Evolutionary conservation across 1,284 basidiomycete species (phyloP).

Genomic region (Puccinia novopanici): DNA sequence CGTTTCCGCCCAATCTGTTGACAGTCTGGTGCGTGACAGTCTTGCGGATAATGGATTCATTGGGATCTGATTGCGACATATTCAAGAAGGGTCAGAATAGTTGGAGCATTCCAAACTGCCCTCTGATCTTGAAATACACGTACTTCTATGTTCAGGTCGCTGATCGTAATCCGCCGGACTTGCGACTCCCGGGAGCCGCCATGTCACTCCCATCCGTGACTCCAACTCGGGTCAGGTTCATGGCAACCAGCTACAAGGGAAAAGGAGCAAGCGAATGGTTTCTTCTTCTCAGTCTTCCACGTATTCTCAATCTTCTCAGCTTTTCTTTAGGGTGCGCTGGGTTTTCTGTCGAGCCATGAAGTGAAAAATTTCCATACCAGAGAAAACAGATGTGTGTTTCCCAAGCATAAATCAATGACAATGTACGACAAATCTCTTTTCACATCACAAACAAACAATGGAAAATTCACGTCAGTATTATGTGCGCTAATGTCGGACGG

Average conservation of each 20-base stretch:
- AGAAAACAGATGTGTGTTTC: conserved; percentile 24
- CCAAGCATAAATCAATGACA: conserved; percentile 32
- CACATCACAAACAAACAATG: not conserved
- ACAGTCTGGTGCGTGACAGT: conserved; percentile 38
- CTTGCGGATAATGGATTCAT: conserved; percentile 43
- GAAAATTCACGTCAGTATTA: not conserved
- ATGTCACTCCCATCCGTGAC: conserved; percentile 15
- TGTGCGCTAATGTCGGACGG: not conserved
- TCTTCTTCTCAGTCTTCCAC: not conserved
- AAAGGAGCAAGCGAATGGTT: not conserved
- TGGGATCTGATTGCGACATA: conserved; percentile 11
- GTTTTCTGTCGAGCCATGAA: not conserved
- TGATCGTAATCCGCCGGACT: conserved; percentile 30
- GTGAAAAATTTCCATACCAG: not conserved
- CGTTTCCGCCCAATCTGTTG: conserved; percentile 41
- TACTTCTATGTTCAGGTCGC: conserved; percentile 32
- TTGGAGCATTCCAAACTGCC: not conserved
- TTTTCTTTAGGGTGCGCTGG: not conserved
- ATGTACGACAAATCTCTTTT: conserved; percentile 25
- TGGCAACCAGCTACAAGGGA: conserved; percentile 14
- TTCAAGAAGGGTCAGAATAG: not conserved
- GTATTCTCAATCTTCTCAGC: too few relatives aligned
- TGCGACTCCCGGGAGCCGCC: conserved; percentile 24
- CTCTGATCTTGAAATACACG: not conserved
- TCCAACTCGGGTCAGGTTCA: conserved; percentile 38